Percentiles rank a stretch among this genome's conserved stretches.
Evolutionary conservation across 2,329 filamentous ascomycete genomes (phyloP).

Genomic region (Gliomastix tumulicola): DNA sequence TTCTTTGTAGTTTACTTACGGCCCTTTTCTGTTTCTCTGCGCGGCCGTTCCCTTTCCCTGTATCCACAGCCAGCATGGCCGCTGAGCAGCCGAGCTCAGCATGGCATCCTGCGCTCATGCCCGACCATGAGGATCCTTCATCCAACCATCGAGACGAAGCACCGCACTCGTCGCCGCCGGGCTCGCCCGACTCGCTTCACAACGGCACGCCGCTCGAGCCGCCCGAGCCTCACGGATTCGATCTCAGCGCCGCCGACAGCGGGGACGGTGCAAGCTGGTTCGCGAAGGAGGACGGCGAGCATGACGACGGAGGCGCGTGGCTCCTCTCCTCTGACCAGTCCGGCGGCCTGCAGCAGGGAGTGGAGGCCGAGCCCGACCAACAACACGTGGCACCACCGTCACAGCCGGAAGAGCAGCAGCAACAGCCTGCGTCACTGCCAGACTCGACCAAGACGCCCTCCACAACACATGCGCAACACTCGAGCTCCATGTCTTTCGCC

Average conservation of each 20-base stretch:
- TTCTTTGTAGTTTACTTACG: too few relatives aligned
- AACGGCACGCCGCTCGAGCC: constrained; percentile 5
- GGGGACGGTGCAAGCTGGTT: constrained; percentile 7
- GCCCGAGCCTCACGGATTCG: constrained; percentile 3
- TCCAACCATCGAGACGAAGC: too few relatives aligned
- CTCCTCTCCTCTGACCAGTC: constrained; percentile 11
- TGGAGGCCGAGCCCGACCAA: too few relatives aligned
- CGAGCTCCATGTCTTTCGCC: constrained; percentile 56
- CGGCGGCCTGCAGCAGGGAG: constrained; percentile 1
- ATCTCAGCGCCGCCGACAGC: not conserved
- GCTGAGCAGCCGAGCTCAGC: constrained; percentile 24
- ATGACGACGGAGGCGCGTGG: constrained; percentile 11
- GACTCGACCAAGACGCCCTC: not conserved
- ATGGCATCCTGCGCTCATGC: constrained; percentile 34
- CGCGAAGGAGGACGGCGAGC: not conserved
- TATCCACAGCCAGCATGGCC: constrained; percentile 22
- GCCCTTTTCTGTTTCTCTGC: not conserved
- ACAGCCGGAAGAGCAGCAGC: too few relatives aligned
- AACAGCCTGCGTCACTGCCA: not conserved
- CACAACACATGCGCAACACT: constrained; percentile 34
- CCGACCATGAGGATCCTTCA: constrained; percentile 16
- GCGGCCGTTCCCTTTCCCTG: not conserved
- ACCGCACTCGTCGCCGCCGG: constrained; percentile 2
- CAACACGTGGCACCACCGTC: too few relatives aligned
- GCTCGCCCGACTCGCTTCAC: constrained; percentile 6